Conservation (phyloP, 2,329 filamentous ascomycete species). For the Cercospora janseana region DNA sequence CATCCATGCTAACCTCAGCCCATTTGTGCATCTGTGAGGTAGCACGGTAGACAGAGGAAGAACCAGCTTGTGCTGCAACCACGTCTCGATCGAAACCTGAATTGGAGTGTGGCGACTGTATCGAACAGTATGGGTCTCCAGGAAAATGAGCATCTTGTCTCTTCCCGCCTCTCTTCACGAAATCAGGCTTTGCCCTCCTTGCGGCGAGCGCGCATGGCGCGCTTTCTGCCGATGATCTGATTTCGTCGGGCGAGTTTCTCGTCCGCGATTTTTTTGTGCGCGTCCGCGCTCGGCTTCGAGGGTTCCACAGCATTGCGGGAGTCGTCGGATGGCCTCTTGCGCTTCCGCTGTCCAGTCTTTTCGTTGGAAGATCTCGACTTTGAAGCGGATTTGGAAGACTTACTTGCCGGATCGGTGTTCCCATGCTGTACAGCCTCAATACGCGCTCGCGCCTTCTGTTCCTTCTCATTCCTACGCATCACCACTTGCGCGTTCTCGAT, state of each 20-base stretch:
- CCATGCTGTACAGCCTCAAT: slow-evolving; percentile 35
- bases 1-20: too few relatives aligned
- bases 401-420: slow-evolving; percentile 15
- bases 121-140: too few relatives aligned
- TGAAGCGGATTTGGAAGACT: slow-evolving; percentile 14
- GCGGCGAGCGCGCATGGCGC: slow-evolving; percentile 59
- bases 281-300: slow-evolving; percentile 22
- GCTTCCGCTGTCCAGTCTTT: slow-evolving; percentile 38
- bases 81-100: too few relatives aligned
- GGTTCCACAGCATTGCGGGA: slow-evolving; percentile 18
- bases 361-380: slow-evolving; percentile 25
- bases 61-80: too few relatives aligned
- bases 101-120: too few relatives aligned
- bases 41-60: too few relatives aligned
- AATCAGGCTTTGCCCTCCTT: slow-evolving; percentile 30
- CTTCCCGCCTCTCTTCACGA: too few relatives aligned
- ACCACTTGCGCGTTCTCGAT: slow-evolving; percentile 98
- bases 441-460: slow-evolving; percentile 55
- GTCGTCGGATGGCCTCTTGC: slow-evolving; percentile 39
- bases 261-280: slow-evolving; percentile 41
- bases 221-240: slow-evolving; percentile 81
- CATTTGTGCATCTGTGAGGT: too few relatives aligned
- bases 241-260: slow-evolving; percentile 62
- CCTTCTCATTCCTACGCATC: slow-evolving; percentile 67
- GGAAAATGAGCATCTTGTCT: too few relatives aligned